Conservation (phyloP, 129 eudicot species). For the Rutidosis leptorrhynchoides region DNA sequence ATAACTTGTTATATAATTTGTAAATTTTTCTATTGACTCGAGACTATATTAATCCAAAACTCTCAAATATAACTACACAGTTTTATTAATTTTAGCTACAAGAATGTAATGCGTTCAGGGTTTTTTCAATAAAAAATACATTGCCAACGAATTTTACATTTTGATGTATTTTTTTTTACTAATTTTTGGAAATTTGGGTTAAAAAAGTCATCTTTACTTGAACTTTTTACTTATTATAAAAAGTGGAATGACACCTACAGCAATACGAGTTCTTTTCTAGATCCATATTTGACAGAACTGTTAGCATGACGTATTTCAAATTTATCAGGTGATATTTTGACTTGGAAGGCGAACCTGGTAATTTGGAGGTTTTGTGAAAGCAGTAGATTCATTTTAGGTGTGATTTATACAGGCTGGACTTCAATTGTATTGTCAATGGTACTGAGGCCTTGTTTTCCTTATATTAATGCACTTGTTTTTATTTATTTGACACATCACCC, state of each 20-base stretch:
- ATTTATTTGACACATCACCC: constrained; percentile 19
- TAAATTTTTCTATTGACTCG: not conserved
- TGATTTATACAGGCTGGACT: constrained; percentile 32
- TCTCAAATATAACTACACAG: not conserved
- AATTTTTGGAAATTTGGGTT: not conserved
- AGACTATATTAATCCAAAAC: not conserved
- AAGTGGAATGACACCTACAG: not conserved
- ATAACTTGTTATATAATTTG: not conserved
- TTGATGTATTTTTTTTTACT: too few relatives aligned
- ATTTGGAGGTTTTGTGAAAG: constrained; percentile 19
- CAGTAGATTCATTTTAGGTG: constrained; percentile 31
- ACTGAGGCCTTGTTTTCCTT: constrained; percentile 10
- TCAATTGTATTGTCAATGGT: constrained; percentile 29
- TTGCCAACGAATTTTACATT: not conserved
- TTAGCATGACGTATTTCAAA: not conserved
- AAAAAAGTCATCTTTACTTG: not conserved
- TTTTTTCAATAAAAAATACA: not conserved
- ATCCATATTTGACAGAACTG: not conserved
- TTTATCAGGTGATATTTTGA: constrained; percentile 31
- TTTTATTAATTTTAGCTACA: not conserved
- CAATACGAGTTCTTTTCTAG: not conserved
- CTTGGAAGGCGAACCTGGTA: constrained; percentile 19
- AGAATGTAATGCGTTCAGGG: not conserved
- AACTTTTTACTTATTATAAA: not conserved
- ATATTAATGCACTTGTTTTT: constrained; percentile 3